Percentiles rank a stretch among this genome's conserved stretches.
Evolutionary conservation across 2,329 filamentous ascomycete species (phyloP).

Genomic region (Apiospora kogelbergensis): DNA sequence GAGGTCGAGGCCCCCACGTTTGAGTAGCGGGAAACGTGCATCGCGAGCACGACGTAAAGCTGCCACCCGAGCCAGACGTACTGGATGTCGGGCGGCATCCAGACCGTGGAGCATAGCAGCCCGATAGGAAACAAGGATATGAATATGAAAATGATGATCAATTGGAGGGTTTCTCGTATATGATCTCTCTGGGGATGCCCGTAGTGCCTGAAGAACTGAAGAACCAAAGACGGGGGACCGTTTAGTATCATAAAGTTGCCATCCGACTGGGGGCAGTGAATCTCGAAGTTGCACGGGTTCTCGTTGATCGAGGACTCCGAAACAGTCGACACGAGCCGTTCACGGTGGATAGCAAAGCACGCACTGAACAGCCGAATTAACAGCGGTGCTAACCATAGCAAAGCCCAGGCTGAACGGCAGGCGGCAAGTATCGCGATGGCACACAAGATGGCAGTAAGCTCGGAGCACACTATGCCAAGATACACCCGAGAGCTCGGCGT

Average conservation of each 20-base stretch:
- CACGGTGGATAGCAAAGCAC: slow-evolving; percentile 15
- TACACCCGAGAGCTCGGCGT: slow-evolving; percentile 1
- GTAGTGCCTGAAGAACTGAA: slow-evolving; percentile 24
- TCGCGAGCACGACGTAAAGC: slow-evolving; percentile 19
- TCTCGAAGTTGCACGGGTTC: slow-evolving; percentile 17
- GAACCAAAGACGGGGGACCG: slow-evolving; percentile 13
- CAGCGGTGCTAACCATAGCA: slow-evolving; percentile 15
- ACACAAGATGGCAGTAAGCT: slow-evolving; percentile 11
- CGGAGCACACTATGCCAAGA: slow-evolving; percentile 10
- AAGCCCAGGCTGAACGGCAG: slow-evolving; percentile 13
- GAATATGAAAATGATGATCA: slow-evolving; percentile 16
- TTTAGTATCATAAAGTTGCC: slow-evolving; percentile 21
- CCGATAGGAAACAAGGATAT: slow-evolving; percentile 18
- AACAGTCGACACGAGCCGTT: slow-evolving; percentile 10
- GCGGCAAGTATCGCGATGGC: background rate
- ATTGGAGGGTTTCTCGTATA: slow-evolving; percentile 16
- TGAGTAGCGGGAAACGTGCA: slow-evolving; percentile 21
- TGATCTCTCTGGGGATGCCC: slow-evolving; percentile 21
- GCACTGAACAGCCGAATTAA: slow-evolving; percentile 15
- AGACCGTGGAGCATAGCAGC: slow-evolving; percentile 17
- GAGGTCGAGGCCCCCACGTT: background rate
- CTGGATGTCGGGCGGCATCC: slow-evolving; percentile 20
- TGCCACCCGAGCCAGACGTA: slow-evolving; percentile 23
- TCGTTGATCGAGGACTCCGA: slow-evolving; percentile 9
- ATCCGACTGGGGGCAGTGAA: slow-evolving; percentile 18